Evolutionary conservation across 2,329 filamentous ascomycete genomes (phyloP), one percentile per base, ranked within the genome.

Genomic region (Trichophyton verrucosum): DNA sequence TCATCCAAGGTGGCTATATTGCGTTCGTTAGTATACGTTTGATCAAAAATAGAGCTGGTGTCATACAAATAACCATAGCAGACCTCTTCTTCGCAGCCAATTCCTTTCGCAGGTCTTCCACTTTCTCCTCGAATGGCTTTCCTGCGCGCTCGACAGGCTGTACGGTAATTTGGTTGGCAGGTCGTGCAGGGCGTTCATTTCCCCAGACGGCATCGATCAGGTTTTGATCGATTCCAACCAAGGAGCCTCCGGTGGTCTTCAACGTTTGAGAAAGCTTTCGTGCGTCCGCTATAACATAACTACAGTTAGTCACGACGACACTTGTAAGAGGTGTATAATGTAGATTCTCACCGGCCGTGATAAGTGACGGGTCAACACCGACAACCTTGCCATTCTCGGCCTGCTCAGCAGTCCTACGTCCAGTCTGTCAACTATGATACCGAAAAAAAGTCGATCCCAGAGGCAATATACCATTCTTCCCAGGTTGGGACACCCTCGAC

Each of bases 401-500:
- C 73, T 96, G 87, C 70, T 94, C 88, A 38, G 88, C 86, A 15
- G 83, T 82, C 80, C 80, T 82, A 64, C 27, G 61, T 30, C 33
- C 33, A 38, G 9, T 60, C 38, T 8, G 56, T 67, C 60, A 68
- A 58, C 42, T 4, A 58, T 57, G 15, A 36, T 24, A 17, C 49
- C 15, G 17, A 27, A 36, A 27, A 36, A 6, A 4, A 38, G 27
- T 7, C 20, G 42, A 27, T 69, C 6, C 22, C 61, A 61, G 61
- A 20, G 57, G 2, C 30, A 24, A 61, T 24, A 61, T 86, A 85
- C 94, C 94, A 99, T 74, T 97, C 94, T 72, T 96, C 90, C 89
- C 94, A 99, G 0, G 92, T 97, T 0, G 90, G 92, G 8, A 96
- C 91, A 73, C 95, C 90, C 70, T 94, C 89, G 56, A 96, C 80